Evolutionary conservation across 495 filamentous ascomycete species (phyloP).

Genomic region (Neurospora sp.): DNA sequence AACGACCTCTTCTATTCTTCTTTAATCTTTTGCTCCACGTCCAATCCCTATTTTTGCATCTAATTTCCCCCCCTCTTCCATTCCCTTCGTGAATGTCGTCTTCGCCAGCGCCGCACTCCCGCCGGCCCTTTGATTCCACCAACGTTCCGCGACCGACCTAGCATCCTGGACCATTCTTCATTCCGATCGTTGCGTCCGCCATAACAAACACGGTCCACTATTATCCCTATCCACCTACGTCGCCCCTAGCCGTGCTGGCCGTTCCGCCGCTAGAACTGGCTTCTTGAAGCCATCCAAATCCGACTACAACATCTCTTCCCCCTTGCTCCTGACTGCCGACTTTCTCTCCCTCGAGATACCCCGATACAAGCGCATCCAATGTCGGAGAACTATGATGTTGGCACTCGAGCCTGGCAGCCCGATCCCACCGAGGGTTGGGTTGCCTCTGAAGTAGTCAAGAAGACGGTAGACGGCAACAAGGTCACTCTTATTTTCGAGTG

Average conservation of each 20-base stretch:
- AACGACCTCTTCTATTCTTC: background rate
- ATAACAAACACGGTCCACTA: conserved; percentile 2
- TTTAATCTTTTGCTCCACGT: background rate
- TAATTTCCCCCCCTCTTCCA: conserved; percentile 2
- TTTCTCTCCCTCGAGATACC: conserved; percentile 3
- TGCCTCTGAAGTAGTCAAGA: conserved; percentile 87
- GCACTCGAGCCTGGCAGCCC: conserved; percentile 96
- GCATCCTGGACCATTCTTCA: background rate
- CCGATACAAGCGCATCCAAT: conserved; percentile 39
- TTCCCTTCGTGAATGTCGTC: conserved; percentile 12
- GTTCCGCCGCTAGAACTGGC: conserved; percentile 14
- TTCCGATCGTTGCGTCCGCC: conserved; percentile 3
- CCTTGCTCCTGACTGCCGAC: conserved; percentile 2
- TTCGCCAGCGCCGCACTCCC: conserved; percentile 7
- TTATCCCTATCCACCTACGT: conserved; percentile 4
- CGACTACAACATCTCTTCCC: background rate
- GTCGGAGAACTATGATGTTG: conserved; percentile 96
- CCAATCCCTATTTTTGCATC: background rate
- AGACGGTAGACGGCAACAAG: conserved; percentile 73
- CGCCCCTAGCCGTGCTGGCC: conserved; percentile 4
- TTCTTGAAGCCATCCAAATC: conserved; percentile 15
- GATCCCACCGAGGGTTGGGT: conserved; percentile 94
- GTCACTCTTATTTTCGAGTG: conserved; percentile 76
- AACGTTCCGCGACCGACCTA: background rate
- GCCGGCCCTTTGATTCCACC: conserved; percentile 7